Evolutionary conservation across 1,284 basidiomycete species (phyloP), one percentile per base, ranked within the genome.

Genomic region (Tilletia horrida): DNA sequence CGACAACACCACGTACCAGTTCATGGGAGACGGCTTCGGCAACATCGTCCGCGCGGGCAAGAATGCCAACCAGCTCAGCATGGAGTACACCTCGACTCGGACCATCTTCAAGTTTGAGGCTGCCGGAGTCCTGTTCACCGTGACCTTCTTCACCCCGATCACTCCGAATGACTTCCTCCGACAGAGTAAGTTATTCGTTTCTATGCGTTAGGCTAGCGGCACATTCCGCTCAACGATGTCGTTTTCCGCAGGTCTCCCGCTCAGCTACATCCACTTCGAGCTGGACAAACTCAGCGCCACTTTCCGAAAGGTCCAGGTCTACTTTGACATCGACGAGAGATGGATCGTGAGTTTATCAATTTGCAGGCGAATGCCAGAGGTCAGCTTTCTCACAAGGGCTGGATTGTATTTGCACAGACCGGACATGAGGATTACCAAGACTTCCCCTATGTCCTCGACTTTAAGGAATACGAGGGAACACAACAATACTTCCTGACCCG

Each of bases 81-180:
- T 74, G 43, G 73, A 74, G 64, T 80, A 76, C 69, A 81, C 79
- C 1, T 70, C 78, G 11, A 81, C 78, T 8, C 71, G 76, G 9
- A 73, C 76, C 65, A 78, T 79, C 63, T 81, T 78, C 59, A 63
- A 70, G 40, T 80, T 81, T 48, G 70, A 76, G 21, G 79, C 78
- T 44, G 77, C 68, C 48, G 69, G 70, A 48, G 69, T 81, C 48
- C 55, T 43, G 14, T 81, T 81, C 72, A 76, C 70, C 57, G 79
- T 76, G 50, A 78, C 75, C 18, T 81, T 81, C 67, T 63, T 81
- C 52, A 79, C 77, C 23, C 78, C 78, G 21, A 73, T 80, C 72
- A 73, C 73, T 50, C 73, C 75, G 6, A 64, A 77, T 59, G 78
- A 81, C 67, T 76, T 75, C 45, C 66, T 80, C 21, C 70, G 79